Evolutionary conservation across 225 moss, liverwort and hornwort species (phyloP), one percentile per base, ranked within the genome.

Genomic region (Anthoceros angustus): DNA sequence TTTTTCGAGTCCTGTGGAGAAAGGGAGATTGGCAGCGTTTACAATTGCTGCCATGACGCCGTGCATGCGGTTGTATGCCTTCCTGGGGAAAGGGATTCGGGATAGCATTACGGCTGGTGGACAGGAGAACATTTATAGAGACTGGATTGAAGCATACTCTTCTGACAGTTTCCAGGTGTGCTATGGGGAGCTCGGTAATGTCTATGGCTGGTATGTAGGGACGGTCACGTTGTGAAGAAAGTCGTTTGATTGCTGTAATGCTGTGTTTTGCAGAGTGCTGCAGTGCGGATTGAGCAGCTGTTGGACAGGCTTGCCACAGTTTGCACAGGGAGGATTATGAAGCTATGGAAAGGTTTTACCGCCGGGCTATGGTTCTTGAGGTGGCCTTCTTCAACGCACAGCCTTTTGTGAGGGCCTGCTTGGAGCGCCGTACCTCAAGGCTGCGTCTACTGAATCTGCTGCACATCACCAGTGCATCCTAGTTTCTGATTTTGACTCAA

Each of bases 41-140:
- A 98, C 92, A 6, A 77, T 98, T 42, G 84, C 79, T 62, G 84
- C 95, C n/a, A 85, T 92, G 85, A 91, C 86, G 63, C 95, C 95
- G 9, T 92, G 95, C 69, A 82, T 80, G 78, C 88, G 88, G 1
- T 75, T 98, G 79, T 98, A 98, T 66, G 85, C 91, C 42, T 98
- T 88, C 74, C 50, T 98, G 60, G 91, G 91, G 62, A 85, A n/a
- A n/a, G n/a, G n/a, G n/a, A n/a, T n/a, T n/a, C n/a, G n/a, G n/a
- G n/a, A 85, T 65, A 72, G 85, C 72, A 78, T 92, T 0, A 74
- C 75, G 25, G 77, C 61, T 45, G 24, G 73, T 65, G 49, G 82
- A 20, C 45, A 68, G 18, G 73, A 74, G 42, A 77, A 77, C 66
- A 71, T 80, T 39, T 92, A 84, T 26, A 79, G 76, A 21, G 66